phyloP scores from a whole-genome alignment of 1,284 basidiomycete species.

The Cutaneotrichosporon cavernicola region DNA sequence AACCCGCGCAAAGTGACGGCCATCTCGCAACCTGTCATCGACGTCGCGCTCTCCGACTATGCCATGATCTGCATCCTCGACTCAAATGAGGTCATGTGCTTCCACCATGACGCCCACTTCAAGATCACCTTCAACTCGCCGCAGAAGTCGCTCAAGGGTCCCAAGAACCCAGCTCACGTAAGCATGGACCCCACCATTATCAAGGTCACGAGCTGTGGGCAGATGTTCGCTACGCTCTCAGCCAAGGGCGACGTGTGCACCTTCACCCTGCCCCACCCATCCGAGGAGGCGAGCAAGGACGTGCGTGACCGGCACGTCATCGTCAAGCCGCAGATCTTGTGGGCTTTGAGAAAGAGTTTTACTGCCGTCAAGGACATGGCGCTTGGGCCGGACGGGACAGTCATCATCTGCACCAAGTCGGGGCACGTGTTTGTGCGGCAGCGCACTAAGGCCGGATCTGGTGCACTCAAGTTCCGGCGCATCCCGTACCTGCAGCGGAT shows the following conservation, averaged over 20 bases:
- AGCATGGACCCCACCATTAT: conserved; percentile 68
- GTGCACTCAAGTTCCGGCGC: conserved; percentile 76
- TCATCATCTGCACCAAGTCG: conserved; percentile 89
- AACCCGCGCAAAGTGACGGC: conserved; percentile 80
- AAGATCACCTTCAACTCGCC: conserved; percentile 59
- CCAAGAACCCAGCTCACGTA: conserved; percentile 56
- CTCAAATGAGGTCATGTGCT: conserved; percentile 74
- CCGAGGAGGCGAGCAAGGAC: conserved; percentile 51
- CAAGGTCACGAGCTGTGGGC: conserved; percentile 79
- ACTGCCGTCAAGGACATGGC: conserved; percentile 87
- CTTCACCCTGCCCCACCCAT: conserved; percentile 62
- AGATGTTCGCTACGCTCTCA: conserved; percentile 79
- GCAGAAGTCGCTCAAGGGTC: conserved; percentile 20
- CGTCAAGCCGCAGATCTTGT: conserved; percentile 83
- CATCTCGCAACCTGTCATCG: conserved; percentile 66
- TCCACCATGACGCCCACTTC: conserved; percentile 73
- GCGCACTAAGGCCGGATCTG: conserved; percentile 57
- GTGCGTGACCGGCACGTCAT: conserved; percentile 50
- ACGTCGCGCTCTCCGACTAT: conserved; percentile 71
- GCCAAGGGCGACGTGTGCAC: conserved; percentile 89
- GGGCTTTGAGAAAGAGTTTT: conserved; percentile 82
- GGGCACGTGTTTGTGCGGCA: conserved; percentile 89
- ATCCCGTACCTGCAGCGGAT: conserved; percentile 81
- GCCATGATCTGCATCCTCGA: conserved; percentile 76
- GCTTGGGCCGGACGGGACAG: conserved; percentile 78